Conservation (phyloP, 73 alveolate species). For the Paramecium sonneborni region DNA sequence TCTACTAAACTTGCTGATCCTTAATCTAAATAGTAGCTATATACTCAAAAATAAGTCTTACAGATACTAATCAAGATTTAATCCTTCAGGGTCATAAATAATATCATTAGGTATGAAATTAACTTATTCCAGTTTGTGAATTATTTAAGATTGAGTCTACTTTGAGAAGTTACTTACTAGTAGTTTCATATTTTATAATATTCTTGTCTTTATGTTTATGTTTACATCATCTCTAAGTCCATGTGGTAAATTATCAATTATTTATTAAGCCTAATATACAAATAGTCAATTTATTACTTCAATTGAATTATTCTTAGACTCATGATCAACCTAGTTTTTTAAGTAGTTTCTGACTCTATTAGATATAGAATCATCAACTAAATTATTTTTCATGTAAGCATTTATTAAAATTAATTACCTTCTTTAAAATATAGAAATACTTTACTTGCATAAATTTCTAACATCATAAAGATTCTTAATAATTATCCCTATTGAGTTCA, state of each 20-base stretch:
- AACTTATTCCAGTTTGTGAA: not conserved
- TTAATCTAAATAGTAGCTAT: not conserved
- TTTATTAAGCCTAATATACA: not conserved
- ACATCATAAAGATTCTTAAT: slow-evolving; percentile 29
- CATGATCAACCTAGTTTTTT: slow-evolving; percentile 26
- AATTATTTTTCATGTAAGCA: slow-evolving; percentile 41
- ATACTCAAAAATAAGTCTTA: not conserved
- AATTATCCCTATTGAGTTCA: slow-evolving; percentile 51
- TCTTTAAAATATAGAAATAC: not conserved
- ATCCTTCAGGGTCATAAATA: not conserved
- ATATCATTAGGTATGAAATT: slow-evolving; percentile 11
- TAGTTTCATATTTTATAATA: not conserved
- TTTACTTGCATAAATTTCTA: not conserved
- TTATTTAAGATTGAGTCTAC: not conserved
- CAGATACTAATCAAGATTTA: not conserved
- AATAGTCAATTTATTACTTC: not conserved
- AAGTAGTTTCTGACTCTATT: slow-evolving; percentile 33
- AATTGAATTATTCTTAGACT: not conserved
- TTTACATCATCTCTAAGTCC: not conserved
- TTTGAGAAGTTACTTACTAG: not conserved
- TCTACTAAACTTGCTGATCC: not conserved
- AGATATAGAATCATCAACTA: not conserved
- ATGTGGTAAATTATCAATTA: not conserved
- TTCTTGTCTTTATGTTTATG: not conserved
- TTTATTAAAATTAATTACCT: slow-evolving; percentile 25